Percentiles rank a stretch among this genome's conserved stretches.
Evolutionary conservation across 2,329 filamentous ascomycete genomes (phyloP).

Genomic region (Chrysosporium queenslandicum): DNA sequence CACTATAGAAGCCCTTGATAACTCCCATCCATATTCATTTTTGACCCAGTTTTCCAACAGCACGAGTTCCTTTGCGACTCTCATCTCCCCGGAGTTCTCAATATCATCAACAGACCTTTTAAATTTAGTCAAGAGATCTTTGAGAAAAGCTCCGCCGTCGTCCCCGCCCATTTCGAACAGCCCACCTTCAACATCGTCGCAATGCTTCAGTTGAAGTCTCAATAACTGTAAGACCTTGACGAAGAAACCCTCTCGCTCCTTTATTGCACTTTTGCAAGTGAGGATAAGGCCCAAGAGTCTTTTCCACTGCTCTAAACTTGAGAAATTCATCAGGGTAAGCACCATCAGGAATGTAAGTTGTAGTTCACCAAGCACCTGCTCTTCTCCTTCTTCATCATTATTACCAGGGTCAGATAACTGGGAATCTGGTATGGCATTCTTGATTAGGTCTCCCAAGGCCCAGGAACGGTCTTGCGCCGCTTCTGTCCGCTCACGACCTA

Average conservation of each 20-base stretch:
- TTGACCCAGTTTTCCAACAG: conserved; percentile 47
- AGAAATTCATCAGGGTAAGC: conserved; percentile 55
- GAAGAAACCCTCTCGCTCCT: conserved; percentile 42
- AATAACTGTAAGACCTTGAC: conserved; percentile 42
- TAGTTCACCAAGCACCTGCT: conserved; percentile 46
- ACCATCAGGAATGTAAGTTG: conserved; percentile 56
- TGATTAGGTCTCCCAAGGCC: conserved; percentile 47
- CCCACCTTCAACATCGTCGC: conserved; percentile 50
- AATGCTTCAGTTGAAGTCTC: conserved; percentile 45
- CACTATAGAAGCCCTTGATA: conserved; percentile 44
- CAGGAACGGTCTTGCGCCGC: conserved; percentile 54
- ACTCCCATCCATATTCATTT: conserved; percentile 49
- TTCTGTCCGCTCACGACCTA: conserved; percentile 52
- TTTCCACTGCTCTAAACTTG: conserved; percentile 57
- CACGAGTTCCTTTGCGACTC: conserved; percentile 45
- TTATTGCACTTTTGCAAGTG: conserved; percentile 46
- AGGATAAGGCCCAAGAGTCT: conserved; percentile 47
- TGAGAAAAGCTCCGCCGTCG: conserved; percentile 45
- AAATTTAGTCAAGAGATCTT: conserved; percentile 44
- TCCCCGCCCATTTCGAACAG: conserved; percentile 49
- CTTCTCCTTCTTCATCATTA: conserved; percentile 24
- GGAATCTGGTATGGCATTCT: conserved; percentile 22
- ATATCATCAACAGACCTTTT: conserved; percentile 37
- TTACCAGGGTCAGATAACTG: conserved; percentile 26
- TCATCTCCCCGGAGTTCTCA: conserved; percentile 21